Conservation (phyloP, 495 filamentous ascomycete species). For the Hypoxylon trugodes region DNA sequence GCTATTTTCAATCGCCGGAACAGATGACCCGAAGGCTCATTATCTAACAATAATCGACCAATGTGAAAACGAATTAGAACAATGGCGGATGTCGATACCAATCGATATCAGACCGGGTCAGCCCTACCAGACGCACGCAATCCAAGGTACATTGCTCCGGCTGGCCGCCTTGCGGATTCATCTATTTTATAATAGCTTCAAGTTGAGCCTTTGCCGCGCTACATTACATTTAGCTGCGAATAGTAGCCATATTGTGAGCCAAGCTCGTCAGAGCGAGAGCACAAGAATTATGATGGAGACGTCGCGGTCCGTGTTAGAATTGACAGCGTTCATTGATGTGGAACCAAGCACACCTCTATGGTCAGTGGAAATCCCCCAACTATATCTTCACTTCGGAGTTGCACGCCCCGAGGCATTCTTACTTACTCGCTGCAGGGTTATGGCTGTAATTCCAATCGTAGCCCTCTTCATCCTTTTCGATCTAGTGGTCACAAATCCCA, state of each 20-base stretch:
- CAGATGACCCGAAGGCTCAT: slow-evolving; percentile 34
- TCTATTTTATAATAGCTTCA: slow-evolving; percentile 42
- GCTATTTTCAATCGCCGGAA: slow-evolving; percentile 46
- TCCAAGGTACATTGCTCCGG: slow-evolving; percentile 5
- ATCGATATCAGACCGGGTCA: slow-evolving; percentile 40
- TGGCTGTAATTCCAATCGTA: slow-evolving; percentile 44
- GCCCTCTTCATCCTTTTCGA: slow-evolving; percentile 54
- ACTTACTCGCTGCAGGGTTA: not conserved
- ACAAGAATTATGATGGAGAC: slow-evolving; percentile 37
- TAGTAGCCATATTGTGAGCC: slow-evolving; percentile 13
- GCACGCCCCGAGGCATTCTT: not conserved
- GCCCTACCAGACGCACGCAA: slow-evolving; percentile 11
- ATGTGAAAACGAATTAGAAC: slow-evolving; percentile 41
- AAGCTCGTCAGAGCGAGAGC: slow-evolving; percentile 17
- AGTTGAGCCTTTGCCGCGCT: slow-evolving; percentile 45
- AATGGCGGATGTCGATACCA: slow-evolving; percentile 45
- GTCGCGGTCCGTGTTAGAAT: slow-evolving; percentile 45
- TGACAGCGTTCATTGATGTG: slow-evolving; percentile 46
- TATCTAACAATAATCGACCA: slow-evolving; percentile 39
- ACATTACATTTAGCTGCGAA: slow-evolving; percentile 39
- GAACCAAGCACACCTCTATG: slow-evolving; percentile 46
- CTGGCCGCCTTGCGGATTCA: slow-evolving; percentile 21
- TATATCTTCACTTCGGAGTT: not conserved
- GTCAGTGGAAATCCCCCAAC: slow-evolving; percentile 22
- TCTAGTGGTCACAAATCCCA: slow-evolving; percentile 51